Evolutionary conservation across 805 yeast species (phyloP).

Genomic region (Cyberlindnera maritima): DNA sequence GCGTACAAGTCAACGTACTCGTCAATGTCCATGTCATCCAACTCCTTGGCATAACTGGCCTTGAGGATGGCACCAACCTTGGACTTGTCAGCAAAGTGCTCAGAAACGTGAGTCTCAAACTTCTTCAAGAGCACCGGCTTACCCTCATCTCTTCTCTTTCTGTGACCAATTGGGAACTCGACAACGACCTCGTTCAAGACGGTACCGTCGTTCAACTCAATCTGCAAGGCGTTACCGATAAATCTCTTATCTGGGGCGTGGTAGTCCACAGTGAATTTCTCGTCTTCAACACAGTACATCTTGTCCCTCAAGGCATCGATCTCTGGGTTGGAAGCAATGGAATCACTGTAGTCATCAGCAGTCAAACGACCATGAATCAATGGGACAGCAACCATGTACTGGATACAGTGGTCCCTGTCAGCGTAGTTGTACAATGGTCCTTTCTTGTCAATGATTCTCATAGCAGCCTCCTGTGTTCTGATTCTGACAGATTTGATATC

Average conservation of each 20-base stretch:
- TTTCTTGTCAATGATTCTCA: slow-evolving; percentile 55
- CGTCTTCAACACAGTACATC: slow-evolving; percentile 52
- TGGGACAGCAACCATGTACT: slow-evolving; percentile 60
- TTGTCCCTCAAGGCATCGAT: slow-evolving; percentile 51
- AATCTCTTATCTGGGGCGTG: slow-evolving; percentile 56
- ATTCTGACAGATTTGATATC: slow-evolving; percentile 50
- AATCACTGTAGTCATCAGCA: slow-evolving; percentile 56
- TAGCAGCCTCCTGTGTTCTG: slow-evolving; percentile 61
- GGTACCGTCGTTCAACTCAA: slow-evolving; percentile 54
- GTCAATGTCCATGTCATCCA: slow-evolving; percentile 44
- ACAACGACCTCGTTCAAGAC: slow-evolving; percentile 49
- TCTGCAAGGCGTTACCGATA: slow-evolving; percentile 52
- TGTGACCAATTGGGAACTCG: slow-evolving; percentile 59
- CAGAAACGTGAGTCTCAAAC: slow-evolving; percentile 49
- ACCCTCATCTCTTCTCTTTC: slow-evolving; percentile 57
- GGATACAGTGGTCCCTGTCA: slow-evolving; percentile 64
- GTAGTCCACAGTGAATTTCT: slow-evolving; percentile 47
- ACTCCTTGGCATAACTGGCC: slow-evolving; percentile 31
- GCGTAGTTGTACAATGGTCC: slow-evolving; percentile 64
- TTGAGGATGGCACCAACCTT: slow-evolving; percentile 39
- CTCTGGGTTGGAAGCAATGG: slow-evolving; percentile 47
- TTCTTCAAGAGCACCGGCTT: slow-evolving; percentile 50
- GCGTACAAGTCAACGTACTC: slow-evolving; percentile 43
- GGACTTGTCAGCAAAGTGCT: slow-evolving; percentile 37
- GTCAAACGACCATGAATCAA: slow-evolving; percentile 52